phyloP scores from a whole-genome alignment of 1,139 yeast species.

The Yamadazyma sp. region DNA sequence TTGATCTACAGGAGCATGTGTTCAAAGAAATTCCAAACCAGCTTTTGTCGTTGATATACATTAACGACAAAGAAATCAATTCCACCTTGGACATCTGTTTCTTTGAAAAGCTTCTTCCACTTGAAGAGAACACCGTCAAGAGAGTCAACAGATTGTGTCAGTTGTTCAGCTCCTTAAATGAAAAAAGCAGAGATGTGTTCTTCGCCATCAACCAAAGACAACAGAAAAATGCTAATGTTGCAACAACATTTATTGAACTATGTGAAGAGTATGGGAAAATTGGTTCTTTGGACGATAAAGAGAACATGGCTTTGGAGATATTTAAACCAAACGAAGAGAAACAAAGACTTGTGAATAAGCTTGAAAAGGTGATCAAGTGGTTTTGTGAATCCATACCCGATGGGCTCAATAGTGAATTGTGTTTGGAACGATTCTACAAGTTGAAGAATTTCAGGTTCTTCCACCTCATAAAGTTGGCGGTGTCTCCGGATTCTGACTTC shows the following conservation, averaged over 20 bases:
- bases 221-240: constrained; percentile 50
- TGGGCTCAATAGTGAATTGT: constrained; percentile 43
- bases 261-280: constrained; percentile 33
- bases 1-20: constrained; percentile 37
- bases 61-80: constrained; percentile 70
- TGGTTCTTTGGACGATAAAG: constrained; percentile 36
- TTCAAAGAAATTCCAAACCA: constrained; percentile 59
- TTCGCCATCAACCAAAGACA: constrained; percentile 71
- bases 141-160: constrained; percentile 57
- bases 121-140: constrained; percentile 38
- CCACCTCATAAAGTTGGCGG: constrained; percentile 54
- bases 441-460: constrained; percentile 58
- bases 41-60: constrained; percentile 66
- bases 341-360: constrained; percentile 24
- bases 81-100: constrained; percentile 64
- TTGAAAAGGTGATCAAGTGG: constrained; percentile 66
- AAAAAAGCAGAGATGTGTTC: constrained; percentile 63
- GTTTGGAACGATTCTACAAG: constrained; percentile 51
- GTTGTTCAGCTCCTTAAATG: constrained; percentile 50
- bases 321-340: constrained; percentile 21
- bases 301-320: constrained; percentile 17
- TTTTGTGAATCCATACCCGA: constrained; percentile 58
- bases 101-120: constrained; percentile 62
- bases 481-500: constrained; percentile 61
- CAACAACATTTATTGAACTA: constrained; percentile 34